Conservation (phyloP, 192 early-diverging fungal genomes). For the Backusella westeae region DNA sequence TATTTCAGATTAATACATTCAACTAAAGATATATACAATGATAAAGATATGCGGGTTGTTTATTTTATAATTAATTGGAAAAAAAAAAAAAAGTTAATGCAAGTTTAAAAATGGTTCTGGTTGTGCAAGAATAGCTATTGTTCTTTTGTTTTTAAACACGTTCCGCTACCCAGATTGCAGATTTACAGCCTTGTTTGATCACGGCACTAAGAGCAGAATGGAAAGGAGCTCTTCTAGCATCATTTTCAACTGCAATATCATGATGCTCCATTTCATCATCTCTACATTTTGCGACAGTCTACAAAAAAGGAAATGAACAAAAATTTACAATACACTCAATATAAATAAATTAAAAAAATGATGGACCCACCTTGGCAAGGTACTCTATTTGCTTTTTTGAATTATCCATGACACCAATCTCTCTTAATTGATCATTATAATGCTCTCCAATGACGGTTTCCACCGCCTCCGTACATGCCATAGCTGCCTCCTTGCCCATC, state of each 20-base stretch:
- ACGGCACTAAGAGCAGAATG: conserved; percentile 69
- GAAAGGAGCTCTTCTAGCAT: conserved; percentile 82
- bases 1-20: too few species aligned
- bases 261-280: conserved; percentile 97
- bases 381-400: conserved; percentile 59
- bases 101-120: neutral
- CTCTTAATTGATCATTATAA: conserved; percentile 94
- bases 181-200: conserved; percentile 85
- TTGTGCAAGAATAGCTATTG: neutral
- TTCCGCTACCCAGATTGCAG: conserved; percentile 87
- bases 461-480: conserved; percentile 99
- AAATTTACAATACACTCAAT: neutral
- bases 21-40: too few species aligned
- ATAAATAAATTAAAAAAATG: neutral
- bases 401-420: conserved; percentile 65
- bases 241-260: conserved; percentile 85
- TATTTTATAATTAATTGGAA: too few species aligned
- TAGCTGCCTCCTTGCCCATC: conserved; percentile 91
- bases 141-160: conserved; percentile 57
- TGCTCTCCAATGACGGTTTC: conserved; percentile 95
- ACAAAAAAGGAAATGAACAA: neutral
- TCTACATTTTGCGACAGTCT: conserved; percentile 81
- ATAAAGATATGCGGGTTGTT: too few species aligned
- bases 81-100: neutral
- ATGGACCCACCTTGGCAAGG: conserved; percentile 47